Evolutionary conservation across 2,329 filamentous ascomycete species (phyloP), one percentile per base, ranked within the genome.

Genomic region (Trichophyton verrucosum): DNA sequence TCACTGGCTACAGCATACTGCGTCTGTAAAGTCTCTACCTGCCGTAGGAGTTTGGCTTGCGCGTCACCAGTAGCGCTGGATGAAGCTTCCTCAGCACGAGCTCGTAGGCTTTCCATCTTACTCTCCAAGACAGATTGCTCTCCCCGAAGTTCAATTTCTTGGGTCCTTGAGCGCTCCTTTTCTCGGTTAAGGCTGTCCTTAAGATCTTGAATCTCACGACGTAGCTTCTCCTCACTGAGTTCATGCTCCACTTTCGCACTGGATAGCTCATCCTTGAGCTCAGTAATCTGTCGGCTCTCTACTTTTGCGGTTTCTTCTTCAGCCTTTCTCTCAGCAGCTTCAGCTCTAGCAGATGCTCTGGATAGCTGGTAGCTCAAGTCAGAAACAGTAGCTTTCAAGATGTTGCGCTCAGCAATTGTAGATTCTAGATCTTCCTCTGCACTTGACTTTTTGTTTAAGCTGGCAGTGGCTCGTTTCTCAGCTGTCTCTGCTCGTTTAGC

Each of bases 1-100:
- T 95, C 90, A 66, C 89, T 94, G 1, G 94, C 94, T 60, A 95
- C 86, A 0, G 91, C 86, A 74, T 99, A 96, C 72, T 99, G 95
- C 5, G 89, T 94, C 73, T 99, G 94, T 42, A 99, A 76, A 0
- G 89, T 96, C 76, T 99, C 94, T 60, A 99, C 88, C 74, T 99
- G 95, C 46, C 94, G 85, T 49, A 97, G 79, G 46, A 97, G 79
- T 72, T 96, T 97, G 49, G 88, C 88, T 68, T 95, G 91, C 0
- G 88, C 84, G 69, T 96, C 89, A 13, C 91, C 88, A 4, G 85
- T 85, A 13, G 84, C 84, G 15, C 89, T 88, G 2, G 91, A 92
- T 1, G 91, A 91, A 0, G 85, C 89, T 73, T 99, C 94, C 75
- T 99, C 94, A 1, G 89, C 90, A 36, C 88, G 83, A 17, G 86